These are phyloP conservation scores for Aspergillus novofumigatus DNA, from an alignment of 2,329 filamentous ascomycete genomes.

Conservation along the genomic window DNA sequence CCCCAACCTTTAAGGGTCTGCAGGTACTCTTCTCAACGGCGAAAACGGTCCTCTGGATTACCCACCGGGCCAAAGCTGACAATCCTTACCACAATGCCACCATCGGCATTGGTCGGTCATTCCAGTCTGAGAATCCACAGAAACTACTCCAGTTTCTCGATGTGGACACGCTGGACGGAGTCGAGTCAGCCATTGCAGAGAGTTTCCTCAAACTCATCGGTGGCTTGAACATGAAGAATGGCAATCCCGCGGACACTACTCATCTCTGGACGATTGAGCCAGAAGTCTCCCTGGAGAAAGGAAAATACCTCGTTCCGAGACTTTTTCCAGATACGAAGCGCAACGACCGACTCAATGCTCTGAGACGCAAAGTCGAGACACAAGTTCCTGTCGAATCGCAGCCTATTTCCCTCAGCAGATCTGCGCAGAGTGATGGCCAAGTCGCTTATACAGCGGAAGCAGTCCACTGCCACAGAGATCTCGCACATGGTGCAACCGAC, in stretches of 20 bases:
- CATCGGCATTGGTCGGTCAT: slow-evolving; percentile 6
- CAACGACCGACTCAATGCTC: slow-evolving; percentile 4
- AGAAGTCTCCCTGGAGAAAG: slow-evolving; percentile 2
- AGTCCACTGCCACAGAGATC: neutral
- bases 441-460: slow-evolving; percentile 1
- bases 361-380: slow-evolving; percentile 3
- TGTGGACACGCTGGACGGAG: slow-evolving; percentile 1
- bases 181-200: neutral
- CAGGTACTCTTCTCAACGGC: neutral
- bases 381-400: slow-evolving; percentile 1
- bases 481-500: neutral
- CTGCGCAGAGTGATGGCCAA: slow-evolving; percentile 1
- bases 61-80: neutral
- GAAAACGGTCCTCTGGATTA: slow-evolving; percentile 4
- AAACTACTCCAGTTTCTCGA: slow-evolving; percentile 7
- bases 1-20: neutral
- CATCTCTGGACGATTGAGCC: slow-evolving; percentile 6
- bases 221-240: neutral
- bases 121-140: slow-evolving; percentile 5
- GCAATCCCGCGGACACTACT: neutral
- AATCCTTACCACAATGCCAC: slow-evolving; percentile 4
- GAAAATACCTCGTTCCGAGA: slow-evolving; percentile 4
- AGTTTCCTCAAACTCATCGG: neutral
- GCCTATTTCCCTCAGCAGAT: neutral
- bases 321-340: slow-evolving; percentile 5